Conservation (phyloP, 257 asterid species). For the Ilex aquifolium region DNA sequence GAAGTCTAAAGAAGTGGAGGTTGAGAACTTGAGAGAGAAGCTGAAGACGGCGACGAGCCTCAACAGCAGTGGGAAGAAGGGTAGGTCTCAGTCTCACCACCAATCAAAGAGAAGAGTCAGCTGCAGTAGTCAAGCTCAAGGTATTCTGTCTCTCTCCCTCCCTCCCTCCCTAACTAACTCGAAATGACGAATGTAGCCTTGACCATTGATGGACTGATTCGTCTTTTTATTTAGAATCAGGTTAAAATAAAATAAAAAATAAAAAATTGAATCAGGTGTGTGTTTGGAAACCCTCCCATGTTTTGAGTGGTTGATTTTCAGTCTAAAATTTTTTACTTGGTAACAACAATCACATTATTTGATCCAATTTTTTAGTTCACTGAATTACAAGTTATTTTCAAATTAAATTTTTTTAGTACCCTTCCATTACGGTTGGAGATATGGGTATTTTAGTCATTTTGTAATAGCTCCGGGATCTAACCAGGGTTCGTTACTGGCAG, state of each 20-base stretch:
- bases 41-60: conserved; percentile 39
- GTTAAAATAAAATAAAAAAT: too few species aligned
- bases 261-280: too few species aligned
- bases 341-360: too few species aligned
- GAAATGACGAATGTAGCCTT: not conserved
- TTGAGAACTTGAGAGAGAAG: conserved; percentile 62
- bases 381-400: too few species aligned
- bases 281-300: too few species aligned
- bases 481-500: conserved; percentile 31
- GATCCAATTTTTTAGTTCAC: too few species aligned
- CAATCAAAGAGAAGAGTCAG: conserved; percentile 66
- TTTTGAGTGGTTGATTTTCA: too few species aligned
- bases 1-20: conserved; percentile 60
- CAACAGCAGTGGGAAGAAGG: conserved; percentile 38
- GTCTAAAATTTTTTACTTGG: too few species aligned
- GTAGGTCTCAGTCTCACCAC: conserved; percentile 7
- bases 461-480: not conserved
- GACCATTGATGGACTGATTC: not conserved
- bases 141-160: not conserved
- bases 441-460: not conserved
- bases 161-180: not conserved
- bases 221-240: not conserved
- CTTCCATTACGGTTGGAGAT: not conserved
- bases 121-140: conserved; percentile 62
- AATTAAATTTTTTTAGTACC: too few species aligned